Evolutionary conservation across 192 early-diverging fungal genomes (phyloP), one percentile per base, ranked within the genome.

Genomic region (Mortierella claussenii): DNA sequence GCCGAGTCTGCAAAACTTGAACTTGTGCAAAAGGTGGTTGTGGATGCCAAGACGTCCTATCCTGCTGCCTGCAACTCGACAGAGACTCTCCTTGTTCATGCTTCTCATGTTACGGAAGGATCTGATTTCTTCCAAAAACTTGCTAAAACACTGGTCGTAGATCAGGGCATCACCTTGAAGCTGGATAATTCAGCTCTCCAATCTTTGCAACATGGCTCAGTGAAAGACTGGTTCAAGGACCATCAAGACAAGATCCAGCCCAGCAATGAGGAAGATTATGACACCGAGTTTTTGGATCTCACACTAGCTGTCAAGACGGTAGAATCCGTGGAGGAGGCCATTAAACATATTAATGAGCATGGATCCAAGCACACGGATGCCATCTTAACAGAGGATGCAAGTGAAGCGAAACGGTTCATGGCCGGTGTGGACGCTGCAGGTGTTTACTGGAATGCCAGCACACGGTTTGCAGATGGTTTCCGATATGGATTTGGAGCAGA

Each of bases 401-500:
- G 69, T 1, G 82, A 70, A 28, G 96, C 96, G 1, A 87, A 96
- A 53, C 76, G 66, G 55, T 99, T 97, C 70, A 94, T 99, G 96
- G 84, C 86, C 8, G 80, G 88, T 23, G 96, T 99, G 4, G 98
- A 99, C 79, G 91, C 97, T 1, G 96, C 98, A n/a, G 98, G 96
- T 17, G 95, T 96, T 26, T 99, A 93, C 81, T 97, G 94, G 93
- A 99, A 99, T 70, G 96, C 96, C 6, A 91, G 88, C 60, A 97
- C 95, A 21, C 83, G 97, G 20, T 98, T 99, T 83, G 95, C 97
- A 33, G 97, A 99, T 78, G 97, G 97, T 8, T 99, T 99, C 89
- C 88, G 96, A 55, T 98, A 97, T 81, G 97, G 97, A 18, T 99
- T 99, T 84, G 97, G 97, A 30, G 92, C 97, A 0, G 97, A 99